phyloP scores from a whole-genome alignment of 768 basidiomycete species.

The Fomitopsis pulvina region DNA sequence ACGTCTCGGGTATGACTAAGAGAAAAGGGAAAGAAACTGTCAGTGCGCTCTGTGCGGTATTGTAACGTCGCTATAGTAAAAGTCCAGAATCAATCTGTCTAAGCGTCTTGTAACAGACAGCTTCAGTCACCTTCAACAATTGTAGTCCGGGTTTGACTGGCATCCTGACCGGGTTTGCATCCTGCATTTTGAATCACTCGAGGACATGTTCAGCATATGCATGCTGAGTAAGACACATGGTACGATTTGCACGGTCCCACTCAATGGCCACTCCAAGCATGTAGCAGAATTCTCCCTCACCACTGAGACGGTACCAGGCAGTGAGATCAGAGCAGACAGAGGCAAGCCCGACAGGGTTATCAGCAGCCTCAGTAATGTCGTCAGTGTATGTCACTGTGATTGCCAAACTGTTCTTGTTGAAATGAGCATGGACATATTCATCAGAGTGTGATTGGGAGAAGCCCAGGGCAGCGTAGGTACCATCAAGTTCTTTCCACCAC shows the following conservation, averaged over 20 bases:
- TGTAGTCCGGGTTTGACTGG: constrained; percentile 13
- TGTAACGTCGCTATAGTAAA: no score
- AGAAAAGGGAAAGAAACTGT: no score
- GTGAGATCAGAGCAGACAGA: background rate
- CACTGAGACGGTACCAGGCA: background rate
- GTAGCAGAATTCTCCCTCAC: no score
- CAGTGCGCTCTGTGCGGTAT: no score
- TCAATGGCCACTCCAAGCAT: no score
- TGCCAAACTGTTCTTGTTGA: background rate
- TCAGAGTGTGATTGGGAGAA: background rate
- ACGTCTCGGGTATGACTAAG: no score
- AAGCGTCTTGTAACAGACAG: no score
- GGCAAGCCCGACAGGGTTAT: no score
- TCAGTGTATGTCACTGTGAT: constrained; percentile 4
- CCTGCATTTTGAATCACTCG: constrained; percentile 15
- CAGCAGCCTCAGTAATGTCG: no score
- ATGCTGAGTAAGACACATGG: no score
- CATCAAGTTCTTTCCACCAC: constrained; percentile 7
- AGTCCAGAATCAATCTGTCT: no score
- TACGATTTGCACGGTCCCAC: no score
- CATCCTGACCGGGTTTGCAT: constrained; percentile 17
- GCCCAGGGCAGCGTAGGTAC: background rate
- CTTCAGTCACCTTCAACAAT: constrained; percentile 1
- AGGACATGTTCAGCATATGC: constrained; percentile 16
- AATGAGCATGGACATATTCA: background rate